Evolutionary conservation across 441 rosid species (phyloP), one percentile per base, ranked within the genome.

Genomic region (Isatis lusitanica): DNA sequence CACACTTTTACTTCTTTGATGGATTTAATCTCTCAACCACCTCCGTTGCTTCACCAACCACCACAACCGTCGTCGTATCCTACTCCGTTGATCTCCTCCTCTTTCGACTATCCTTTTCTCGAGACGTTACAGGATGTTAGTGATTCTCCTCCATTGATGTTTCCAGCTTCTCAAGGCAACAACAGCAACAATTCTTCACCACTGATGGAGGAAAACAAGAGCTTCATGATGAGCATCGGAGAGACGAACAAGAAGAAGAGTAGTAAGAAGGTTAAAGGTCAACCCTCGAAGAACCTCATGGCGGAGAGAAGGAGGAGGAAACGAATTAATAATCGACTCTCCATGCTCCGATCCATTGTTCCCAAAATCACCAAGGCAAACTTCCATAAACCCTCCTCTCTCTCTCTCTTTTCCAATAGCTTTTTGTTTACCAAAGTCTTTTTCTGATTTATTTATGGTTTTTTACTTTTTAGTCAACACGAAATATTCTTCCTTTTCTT

Each of bases 271-370:
- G 31, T 85, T 55, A 89, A 86, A 66, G 98, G 98, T 15, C 97
- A 93, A 74, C 98, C 98, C 15, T 93, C 98, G 5, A 93, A 93
- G 88, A 93, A 93, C 79, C 75, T 93, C 43, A 93, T 93, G 97
- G 98, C 98, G 0, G 97, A 93, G 78, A 83, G 97, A 56, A 87
- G 98, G 42, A 82, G 98, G 74, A 88, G 98, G 66, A 94, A 94
- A 85, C 75, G 97, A 40, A 81, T 94, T 61, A 92, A 94, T 73
- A 97, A 94, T 76, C 81, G 97, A 13, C 94, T 94, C 50, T 90
- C 97, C 50, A 94, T 94, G 98, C 90, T 94, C 66, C 84, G 98
- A 86, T 94, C 98, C 70, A 88, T 93, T 24, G 98, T 93, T 39
- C 98, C 97, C 3, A 93, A 91, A 85, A 90, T 92, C 82, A 90